Evolutionary conservation across 2,329 filamentous ascomycete genomes (phyloP).

Genomic region (Madurella fahalii): DNA sequence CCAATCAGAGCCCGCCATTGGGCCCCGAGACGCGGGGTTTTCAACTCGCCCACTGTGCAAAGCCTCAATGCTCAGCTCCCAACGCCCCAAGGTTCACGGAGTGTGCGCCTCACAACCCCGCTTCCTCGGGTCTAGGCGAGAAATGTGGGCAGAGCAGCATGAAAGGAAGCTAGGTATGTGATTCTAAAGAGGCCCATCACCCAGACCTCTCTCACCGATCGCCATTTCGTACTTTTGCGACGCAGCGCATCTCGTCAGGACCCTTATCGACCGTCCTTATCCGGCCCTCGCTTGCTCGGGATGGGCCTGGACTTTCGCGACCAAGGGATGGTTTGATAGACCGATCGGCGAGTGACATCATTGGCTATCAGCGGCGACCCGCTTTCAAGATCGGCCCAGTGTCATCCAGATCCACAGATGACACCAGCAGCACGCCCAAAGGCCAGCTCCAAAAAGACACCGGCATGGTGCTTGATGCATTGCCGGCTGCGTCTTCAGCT

Average conservation of each 20-base stretch:
- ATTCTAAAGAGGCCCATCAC: slow-evolving; percentile 1
- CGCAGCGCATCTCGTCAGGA: no score
- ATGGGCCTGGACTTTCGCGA: background rate
- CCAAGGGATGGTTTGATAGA: background rate
- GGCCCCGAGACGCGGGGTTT: slow-evolving; percentile 3
- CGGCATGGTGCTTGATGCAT: background rate
- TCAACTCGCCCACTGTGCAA: background rate
- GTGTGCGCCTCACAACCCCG: slow-evolving; percentile 11
- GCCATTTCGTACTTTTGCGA: no score
- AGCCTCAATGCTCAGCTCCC: background rate
- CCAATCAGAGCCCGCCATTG: slow-evolving; percentile 17
- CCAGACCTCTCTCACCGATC: slow-evolving; percentile 2
- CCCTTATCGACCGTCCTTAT: no score
- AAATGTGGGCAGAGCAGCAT: background rate
- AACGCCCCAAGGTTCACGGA: background rate
- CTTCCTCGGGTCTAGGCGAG: slow-evolving; percentile 5
- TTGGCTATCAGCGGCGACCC: slow-evolving; percentile 13
- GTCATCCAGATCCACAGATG: slow-evolving; percentile 14
- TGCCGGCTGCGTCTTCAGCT: background rate
- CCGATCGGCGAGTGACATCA: slow-evolving; percentile 21
- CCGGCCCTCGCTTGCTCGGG: background rate
- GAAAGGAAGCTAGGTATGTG: background rate
- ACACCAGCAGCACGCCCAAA: slow-evolving; percentile 5
- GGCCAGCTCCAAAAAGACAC: slow-evolving; percentile 1
- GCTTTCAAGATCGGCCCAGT: slow-evolving; percentile 12